Base-by-base conservation (phyloP, 805 yeast species). In the Kodamaea jinghongensis region DNA sequence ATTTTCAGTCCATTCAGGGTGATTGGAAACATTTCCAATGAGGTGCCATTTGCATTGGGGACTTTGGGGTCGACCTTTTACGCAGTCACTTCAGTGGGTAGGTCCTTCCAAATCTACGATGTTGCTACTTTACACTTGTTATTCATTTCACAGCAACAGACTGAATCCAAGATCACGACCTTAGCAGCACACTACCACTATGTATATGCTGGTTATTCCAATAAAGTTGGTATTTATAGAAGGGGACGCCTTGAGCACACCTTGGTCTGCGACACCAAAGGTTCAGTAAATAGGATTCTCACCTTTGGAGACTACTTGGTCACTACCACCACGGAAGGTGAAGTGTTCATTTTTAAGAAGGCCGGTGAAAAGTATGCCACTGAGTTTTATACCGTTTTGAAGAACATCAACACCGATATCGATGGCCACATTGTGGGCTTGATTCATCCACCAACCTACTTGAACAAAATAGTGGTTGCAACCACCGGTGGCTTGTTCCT, bases 61-160 rank as follows among this genome's bases (percentile, higher is more conserved):
- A 80, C 91, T 2, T 71, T 91, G 43, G 99, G 99, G 38, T 75
- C 86, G 11, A 80, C 95, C 1, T 90, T 85, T 53, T 85, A 90
- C 54, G 78, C 88, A 28, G 95, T 83, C 12, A 91, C 98, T 0
- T 81, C 86, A 32, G 96, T 93, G 15, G 98, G 97, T 2, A 73
- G 80, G 38, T 75, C 91, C 1, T 87, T 93, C 67, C 98, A 91
- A 60, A 87, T 93, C 20, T 93, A 86, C 55, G 99, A 93, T 65
- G 96, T 86, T 52, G 79, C 91, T 23, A 87, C 86, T 5, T 67
- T 91, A 46, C 93, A 86, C 50, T 67, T 91, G 46, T 66, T 91
- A 15, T 91, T 93, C 62, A 95, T 91, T 9, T 86, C 96, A 0
- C 86, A 80, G 48, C 76, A 75, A 14, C 91, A 86, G 58, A 83